Base-by-base conservation (phyloP, 192 early-diverging fungal species). In the Coemansia sp. region DNA sequence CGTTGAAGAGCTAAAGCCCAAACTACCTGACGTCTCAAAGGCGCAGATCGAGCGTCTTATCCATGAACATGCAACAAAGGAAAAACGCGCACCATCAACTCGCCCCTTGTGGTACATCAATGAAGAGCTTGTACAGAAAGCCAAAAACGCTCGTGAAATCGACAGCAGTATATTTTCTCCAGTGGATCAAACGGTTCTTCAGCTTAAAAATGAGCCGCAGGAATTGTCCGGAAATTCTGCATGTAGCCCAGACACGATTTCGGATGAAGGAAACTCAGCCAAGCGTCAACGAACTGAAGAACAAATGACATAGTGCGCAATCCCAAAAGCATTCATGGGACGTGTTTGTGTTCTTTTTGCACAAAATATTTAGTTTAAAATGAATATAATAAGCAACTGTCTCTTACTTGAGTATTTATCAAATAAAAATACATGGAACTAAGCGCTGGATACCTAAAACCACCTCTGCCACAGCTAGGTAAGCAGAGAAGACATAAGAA, bases 21-120 rank as follows among this genome's bases (percentile, higher is more conserved):
- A 34, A 10, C 60, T 80, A 7, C 60, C 67, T 1, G 59, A 53
- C 1, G 64, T 65, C 11, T 71, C 61, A 37, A 80, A 80, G 48
- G 61, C 64, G n/a, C 67, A 73, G 53, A 64, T 73, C 27, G 78
- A 80, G 58, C 66, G 71, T 12, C 53, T 66, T 37, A 71, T 80
- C 19, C 60, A 73, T 24, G 71, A 73, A 45, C 60, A 73, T 38
- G 78, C 70, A 38, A 40, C 57, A 27, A 80, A 80, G 55, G 78
- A 80, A 39, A 80, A 71, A 47, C 71, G 78, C 6, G 61, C 67
- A 1, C 61, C 67, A 0, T 39, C 63, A 1, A 61, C 71, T 10
- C 67, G 70, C 11, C 47, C 49, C 3, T n/a, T 67, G 41, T 80
- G 78, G 78, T 67, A 62, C 52, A 67, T 80, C 17, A 73, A 60